phyloP scores from a whole-genome alignment of 352 stramenopile genomes.

The Globisporangium takayamanum region DNA sequence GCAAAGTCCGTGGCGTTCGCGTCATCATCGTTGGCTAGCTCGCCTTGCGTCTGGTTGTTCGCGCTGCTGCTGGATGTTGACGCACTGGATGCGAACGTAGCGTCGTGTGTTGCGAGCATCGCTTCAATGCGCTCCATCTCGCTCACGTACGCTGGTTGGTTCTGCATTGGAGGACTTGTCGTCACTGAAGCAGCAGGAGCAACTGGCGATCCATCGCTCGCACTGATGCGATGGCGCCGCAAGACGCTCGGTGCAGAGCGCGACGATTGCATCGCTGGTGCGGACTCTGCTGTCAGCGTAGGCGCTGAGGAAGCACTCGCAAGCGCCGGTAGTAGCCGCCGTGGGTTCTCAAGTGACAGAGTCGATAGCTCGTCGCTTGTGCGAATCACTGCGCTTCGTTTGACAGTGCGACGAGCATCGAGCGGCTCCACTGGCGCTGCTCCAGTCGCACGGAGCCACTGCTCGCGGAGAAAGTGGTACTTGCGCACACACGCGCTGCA shows the following conservation, averaged over 20 bases:
- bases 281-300: background rate
- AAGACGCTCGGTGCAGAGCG: conserved; percentile 5
- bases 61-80: conserved; percentile 7
- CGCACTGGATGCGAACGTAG: conserved; percentile 1
- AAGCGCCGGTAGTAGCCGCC: conserved; percentile 10
- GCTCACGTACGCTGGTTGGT: conserved; percentile 27
- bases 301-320: background rate
- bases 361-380: too few relatives aligned
- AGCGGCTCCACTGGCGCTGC: background rate
- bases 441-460: conserved; percentile 24
- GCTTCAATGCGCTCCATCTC: conserved; percentile 52
- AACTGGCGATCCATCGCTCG: too few relatives aligned
- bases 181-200: too few relatives aligned
- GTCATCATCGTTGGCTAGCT: background rate
- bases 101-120: conserved; percentile 31
- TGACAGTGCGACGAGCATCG: background rate
- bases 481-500: conserved; percentile 33
- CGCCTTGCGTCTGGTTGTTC: conserved; percentile 4
- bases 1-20: background rate
- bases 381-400: background rate
- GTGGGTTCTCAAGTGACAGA: background rate
- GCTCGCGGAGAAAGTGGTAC: conserved; percentile 41
- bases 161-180: background rate
- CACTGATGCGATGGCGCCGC: background rate
- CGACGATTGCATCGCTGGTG: conserved; percentile 1